Percentiles rank a stretch among this genome's conserved stretches.
phyloP scores from a whole-genome alignment of 139 green algal species.

The Diplosphaera chodatii region DNA sequence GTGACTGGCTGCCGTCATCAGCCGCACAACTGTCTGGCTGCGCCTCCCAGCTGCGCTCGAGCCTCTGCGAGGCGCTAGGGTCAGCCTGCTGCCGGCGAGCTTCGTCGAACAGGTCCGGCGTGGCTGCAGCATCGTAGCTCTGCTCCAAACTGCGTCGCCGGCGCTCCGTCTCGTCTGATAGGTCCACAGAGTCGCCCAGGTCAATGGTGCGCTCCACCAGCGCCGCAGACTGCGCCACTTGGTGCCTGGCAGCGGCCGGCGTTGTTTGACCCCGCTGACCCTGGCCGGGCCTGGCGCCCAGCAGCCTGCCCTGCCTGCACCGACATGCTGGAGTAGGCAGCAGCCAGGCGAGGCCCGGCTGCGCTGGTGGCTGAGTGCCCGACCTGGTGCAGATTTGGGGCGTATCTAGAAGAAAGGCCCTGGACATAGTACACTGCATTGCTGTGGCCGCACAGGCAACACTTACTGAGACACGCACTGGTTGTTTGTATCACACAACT shows the following conservation, averaged over 20 bases:
- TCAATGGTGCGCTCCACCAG: background rate
- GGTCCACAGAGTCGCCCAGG: background rate
- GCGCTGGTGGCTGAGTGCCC: background rate
- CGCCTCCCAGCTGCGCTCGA: background rate
- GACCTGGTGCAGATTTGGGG: background rate
- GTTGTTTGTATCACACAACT: too few species aligned
- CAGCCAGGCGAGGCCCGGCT: background rate
- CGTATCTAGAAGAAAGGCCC: background rate
- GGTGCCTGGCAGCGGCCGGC: background rate
- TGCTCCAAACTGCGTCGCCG: constrained; percentile 1
- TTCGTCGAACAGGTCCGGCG: background rate
- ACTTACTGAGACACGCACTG: too few species aligned
- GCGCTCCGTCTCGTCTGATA: constrained; percentile 7
- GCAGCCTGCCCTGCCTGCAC: background rate
- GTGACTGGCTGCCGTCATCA: too few species aligned
- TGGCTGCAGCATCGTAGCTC: constrained; percentile 2
- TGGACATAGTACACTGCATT: background rate
- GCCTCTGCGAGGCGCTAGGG: background rate
- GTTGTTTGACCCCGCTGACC: background rate
- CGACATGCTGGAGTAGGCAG: background rate
- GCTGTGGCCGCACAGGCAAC: too few species aligned
- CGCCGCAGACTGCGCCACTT: background rate
- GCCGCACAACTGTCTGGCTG: background rate
- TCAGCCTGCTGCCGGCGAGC: background rate
- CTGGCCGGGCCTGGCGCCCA: too few species aligned